Evolutionary conservation across 371 early-diverging fungal species (phyloP), one percentile per base, ranked within the genome.

Genomic region (Mucor circinelloides): DNA sequence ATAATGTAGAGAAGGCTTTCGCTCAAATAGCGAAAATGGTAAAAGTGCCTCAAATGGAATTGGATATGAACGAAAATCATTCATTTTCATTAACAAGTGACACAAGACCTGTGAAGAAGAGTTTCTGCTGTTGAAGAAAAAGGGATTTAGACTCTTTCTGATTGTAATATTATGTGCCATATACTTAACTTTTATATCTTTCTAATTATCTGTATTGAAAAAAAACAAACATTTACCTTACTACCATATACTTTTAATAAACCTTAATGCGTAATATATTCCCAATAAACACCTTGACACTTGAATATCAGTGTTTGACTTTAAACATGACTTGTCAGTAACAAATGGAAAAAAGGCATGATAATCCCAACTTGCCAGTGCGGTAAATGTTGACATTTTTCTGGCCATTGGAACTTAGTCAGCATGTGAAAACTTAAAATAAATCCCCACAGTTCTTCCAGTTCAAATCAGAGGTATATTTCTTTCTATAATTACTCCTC

Each of bases 1-100:
- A 91, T 75, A 94, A 94, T 74, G 95, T 97, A 6, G 97, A 97
- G 60, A 85, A 88, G 59, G 96, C 96, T 8, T 97, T 97, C 82
- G 81, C 88, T 40, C 88, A 93, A 21, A 93, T 95, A 68, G 95
- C 94, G 27, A 89, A 84, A 68, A 91, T 82, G 60, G 82, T 85
- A 28, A 80, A 81, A 73, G 75, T 85, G 52, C 86, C 86, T 25
- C 86, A 82, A 44, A 68, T 85, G 77, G 84, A 85, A 68, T 44
- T 85, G 21, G 86, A 85, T 57, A 78, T 85, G 80, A 87, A 60
- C 36, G 70, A 69, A 12, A 62, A 17, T 25, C 54, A 63, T 31
- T 68, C 70, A 1, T 58, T 73, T 55, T 66, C 67, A 9, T 48
- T 73, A 21, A 69, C 73, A 17, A 69, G 59, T 25, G 64, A 68